Evolutionary conservation across 176 grass and related monocot genomes (phyloP).

Genomic region (Rhipidocladum racemiflorum): DNA sequence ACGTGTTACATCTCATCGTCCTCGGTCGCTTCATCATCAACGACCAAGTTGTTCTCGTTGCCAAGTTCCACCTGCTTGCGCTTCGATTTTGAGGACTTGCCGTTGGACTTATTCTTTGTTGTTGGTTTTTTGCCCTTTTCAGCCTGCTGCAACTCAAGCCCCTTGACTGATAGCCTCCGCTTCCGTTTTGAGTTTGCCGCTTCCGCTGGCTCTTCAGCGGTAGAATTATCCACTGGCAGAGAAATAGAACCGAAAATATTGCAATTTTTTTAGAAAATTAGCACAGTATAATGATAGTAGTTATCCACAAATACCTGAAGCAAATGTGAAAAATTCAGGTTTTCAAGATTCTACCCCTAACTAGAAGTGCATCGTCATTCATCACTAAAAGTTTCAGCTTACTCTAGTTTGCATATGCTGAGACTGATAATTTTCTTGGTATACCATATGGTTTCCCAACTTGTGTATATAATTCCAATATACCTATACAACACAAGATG

Average conservation of each 20-base stretch:
- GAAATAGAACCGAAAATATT: slow-evolving; percentile 34
- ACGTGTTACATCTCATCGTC: slow-evolving; percentile 39
- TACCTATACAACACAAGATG: neutral
- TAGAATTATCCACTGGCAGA: slow-evolving; percentile 63
- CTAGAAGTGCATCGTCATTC: neutral
- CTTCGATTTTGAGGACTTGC: slow-evolving; percentile 53
- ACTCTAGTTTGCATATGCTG: neutral
- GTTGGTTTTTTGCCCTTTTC: slow-evolving; percentile 71
- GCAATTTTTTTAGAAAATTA: neutral
- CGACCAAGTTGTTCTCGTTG: slow-evolving; percentile 51
- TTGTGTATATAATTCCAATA: neutral
- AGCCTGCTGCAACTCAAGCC: slow-evolving; percentile 80
- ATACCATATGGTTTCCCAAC: neutral
- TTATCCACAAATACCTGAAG: neutral
- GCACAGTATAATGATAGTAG: neutral
- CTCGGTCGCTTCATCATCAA: slow-evolving; percentile 77
- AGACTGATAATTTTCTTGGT: neutral
- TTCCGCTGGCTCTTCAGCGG: slow-evolving; percentile 62
- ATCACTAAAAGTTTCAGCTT: neutral
- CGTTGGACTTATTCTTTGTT: slow-evolving; percentile 51
- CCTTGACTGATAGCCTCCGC: slow-evolving; percentile 79
- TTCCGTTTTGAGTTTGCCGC: slow-evolving; percentile 60
- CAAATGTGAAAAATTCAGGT: neutral
- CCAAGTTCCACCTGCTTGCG: slow-evolving; percentile 49
- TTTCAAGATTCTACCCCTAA: slow-evolving; percentile 1